phyloP scores from a whole-genome alignment of 306 rosid species.

The Crotalaria pallida region DNA sequence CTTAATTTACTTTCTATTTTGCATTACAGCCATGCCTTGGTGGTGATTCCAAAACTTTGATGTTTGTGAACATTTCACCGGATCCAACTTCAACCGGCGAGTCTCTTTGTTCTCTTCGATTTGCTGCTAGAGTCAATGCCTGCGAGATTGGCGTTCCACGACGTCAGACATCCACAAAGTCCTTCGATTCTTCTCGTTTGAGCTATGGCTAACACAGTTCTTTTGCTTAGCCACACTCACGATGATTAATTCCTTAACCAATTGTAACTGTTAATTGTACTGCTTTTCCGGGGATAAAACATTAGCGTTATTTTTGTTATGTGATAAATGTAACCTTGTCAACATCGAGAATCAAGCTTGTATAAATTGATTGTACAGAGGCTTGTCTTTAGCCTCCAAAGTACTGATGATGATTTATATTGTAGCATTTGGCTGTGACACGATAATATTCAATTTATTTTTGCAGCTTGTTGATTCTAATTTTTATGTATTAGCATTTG shows the following conservation, averaged over 20 bases:
- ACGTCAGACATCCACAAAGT: slow-evolving; percentile 63
- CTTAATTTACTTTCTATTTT: neutral
- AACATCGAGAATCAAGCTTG: slow-evolving; percentile 18
- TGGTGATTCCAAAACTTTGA: slow-evolving; percentile 83
- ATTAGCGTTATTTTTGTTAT: slow-evolving; percentile 6
- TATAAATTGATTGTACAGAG: slow-evolving; percentile 32
- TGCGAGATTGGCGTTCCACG: slow-evolving; percentile 92
- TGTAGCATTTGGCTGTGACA: slow-evolving; percentile 13
- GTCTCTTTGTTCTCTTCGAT: slow-evolving; percentile 86
- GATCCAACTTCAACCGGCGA: slow-evolving; percentile 71
- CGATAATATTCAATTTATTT: neutral
- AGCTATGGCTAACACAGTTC: slow-evolving; percentile 43
- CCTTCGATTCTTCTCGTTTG: slow-evolving; percentile 61
- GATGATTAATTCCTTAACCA: neutral
- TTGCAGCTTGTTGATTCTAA: slow-evolving; percentile 10
- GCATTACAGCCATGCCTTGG: slow-evolving; percentile 81
- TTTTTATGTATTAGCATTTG: neutral
- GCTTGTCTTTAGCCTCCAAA: slow-evolving; percentile 32
- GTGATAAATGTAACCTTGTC: neutral
- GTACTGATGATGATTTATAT: slow-evolving; percentile 2
- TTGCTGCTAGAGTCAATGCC: slow-evolving; percentile 84
- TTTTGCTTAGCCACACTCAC: neutral
- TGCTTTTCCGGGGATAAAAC: neutral
- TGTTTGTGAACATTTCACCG: slow-evolving; percentile 87
- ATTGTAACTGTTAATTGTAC: slow-evolving; percentile 21